A percentile compares a stretch with the other conserved stretches of the same genome.
Conservation (phyloP, 495 filamentous ascomycete species). For the Aspergillus indologenus region DNA sequence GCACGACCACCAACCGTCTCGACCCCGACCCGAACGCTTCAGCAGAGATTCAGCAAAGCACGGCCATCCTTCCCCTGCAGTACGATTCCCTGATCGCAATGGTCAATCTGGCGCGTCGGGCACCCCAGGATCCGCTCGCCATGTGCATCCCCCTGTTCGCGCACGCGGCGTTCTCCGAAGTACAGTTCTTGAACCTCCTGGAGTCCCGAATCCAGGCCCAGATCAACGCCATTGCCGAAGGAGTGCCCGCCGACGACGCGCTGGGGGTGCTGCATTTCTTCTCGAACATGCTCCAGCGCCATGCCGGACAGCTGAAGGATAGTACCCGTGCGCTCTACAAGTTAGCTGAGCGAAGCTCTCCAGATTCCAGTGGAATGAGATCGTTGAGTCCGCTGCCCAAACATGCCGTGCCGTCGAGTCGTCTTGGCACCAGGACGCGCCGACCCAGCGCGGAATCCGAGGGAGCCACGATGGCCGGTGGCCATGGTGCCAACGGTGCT, state of each 20-base stretch:
- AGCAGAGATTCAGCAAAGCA: conserved; percentile 7
- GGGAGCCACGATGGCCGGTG: no score
- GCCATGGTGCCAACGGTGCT: no score
- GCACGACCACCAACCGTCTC: background rate
- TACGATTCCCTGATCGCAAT: background rate
- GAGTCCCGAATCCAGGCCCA: background rate
- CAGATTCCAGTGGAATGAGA: no score
- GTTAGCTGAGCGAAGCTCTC: background rate
- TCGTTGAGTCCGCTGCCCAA: no score
- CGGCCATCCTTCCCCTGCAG: background rate
- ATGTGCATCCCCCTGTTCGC: conserved; percentile 4
- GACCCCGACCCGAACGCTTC: background rate
- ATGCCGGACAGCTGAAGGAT: conserved; percentile 1
- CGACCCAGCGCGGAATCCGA: no score
- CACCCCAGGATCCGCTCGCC: background rate
- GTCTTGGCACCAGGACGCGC: no score
- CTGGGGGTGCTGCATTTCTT: conserved; percentile 1
- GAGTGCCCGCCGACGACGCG: no score
- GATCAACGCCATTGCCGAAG: background rate
- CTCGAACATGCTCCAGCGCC: background rate
- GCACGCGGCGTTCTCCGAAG: conserved; percentile 8
- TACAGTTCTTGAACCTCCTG: conserved; percentile 2
- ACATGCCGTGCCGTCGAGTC: no score
- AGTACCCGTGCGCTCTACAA: background rate
- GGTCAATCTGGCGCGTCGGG: conserved; percentile 2